These are phyloP conservation scores for Solanum peruvianum DNA, from an alignment of 257 asterid species.

Conservation along the genomic window DNA sequence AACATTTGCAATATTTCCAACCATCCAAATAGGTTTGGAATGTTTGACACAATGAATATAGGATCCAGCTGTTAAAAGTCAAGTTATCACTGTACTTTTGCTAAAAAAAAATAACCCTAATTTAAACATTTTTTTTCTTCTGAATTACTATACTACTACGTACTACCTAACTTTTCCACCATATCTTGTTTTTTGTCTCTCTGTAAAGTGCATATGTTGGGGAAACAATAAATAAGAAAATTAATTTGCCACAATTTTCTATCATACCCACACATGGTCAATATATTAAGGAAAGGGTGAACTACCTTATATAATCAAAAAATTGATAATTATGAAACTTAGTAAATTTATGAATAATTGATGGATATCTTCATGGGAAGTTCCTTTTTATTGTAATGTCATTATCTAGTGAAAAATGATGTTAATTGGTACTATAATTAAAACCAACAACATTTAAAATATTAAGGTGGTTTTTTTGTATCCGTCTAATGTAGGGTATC, in stretches of 20 bases:
- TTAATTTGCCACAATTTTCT: background rate
- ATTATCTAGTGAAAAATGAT: background rate
- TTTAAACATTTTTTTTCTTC: background rate
- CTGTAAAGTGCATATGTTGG: background rate
- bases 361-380: background rate
- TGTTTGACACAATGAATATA: background rate
- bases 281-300: background rate
- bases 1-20: background rate
- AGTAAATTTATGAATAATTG: background rate
- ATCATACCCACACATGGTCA: background rate
- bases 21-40: background rate
- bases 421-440: background rate
- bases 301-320: background rate
- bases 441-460: background rate
- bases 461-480: background rate
- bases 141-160: background rate
- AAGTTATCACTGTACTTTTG: background rate
- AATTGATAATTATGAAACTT: background rate
- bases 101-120: background rate
- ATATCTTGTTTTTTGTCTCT: background rate
- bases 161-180: background rate
- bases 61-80: background rate
- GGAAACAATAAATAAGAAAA: background rate
- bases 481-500: background rate
- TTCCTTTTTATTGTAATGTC: background rate